These are phyloP conservation scores for Ilyonectria robusta DNA, from an alignment of 2,329 filamentous ascomycete species.

Conservation along the genomic window DNA sequence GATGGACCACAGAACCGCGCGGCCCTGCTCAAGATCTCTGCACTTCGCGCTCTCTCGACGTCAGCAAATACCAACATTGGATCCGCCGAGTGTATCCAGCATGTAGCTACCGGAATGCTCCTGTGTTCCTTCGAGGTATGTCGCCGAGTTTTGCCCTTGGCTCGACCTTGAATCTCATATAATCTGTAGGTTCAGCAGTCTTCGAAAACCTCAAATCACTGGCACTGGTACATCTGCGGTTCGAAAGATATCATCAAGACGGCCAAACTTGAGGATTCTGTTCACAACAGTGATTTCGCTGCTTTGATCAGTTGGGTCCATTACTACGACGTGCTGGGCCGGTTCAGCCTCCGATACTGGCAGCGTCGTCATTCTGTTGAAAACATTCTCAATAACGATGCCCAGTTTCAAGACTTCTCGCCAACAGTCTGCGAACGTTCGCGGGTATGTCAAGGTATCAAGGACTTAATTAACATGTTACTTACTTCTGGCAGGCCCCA, in stretches of 20 bases:
- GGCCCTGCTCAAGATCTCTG: conserved; percentile 25
- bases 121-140: conserved; percentile 36
- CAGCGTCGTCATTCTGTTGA: conserved; percentile 14
- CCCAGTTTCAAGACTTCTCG: conserved; percentile 8
- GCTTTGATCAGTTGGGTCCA: conserved; percentile 38
- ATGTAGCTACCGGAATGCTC: conserved; percentile 40
- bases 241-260: conserved; percentile 32
- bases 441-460: conserved; percentile 2
- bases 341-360: conserved; percentile 41
- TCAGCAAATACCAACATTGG: conserved; percentile 10
- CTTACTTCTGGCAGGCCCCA: not conserved
- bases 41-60: conserved; percentile 25
- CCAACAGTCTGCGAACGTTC: conserved; percentile 28
- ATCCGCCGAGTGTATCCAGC: conserved; percentile 24
- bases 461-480: rapidly evolving
- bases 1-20: rapidly evolving
- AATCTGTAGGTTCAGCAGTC: conserved; percentile 34
- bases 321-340: conserved; percentile 31
- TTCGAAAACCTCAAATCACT: conserved; percentile 35
- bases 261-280: conserved; percentile 19
- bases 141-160: not conserved
- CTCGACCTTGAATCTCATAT: not conserved
- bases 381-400: not conserved
- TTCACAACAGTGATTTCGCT: not conserved
- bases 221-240: conserved; percentile 42